Conservation (phyloP, 2,329 filamentous ascomycete species). For the Alternaria hordeiaustralica region DNA sequence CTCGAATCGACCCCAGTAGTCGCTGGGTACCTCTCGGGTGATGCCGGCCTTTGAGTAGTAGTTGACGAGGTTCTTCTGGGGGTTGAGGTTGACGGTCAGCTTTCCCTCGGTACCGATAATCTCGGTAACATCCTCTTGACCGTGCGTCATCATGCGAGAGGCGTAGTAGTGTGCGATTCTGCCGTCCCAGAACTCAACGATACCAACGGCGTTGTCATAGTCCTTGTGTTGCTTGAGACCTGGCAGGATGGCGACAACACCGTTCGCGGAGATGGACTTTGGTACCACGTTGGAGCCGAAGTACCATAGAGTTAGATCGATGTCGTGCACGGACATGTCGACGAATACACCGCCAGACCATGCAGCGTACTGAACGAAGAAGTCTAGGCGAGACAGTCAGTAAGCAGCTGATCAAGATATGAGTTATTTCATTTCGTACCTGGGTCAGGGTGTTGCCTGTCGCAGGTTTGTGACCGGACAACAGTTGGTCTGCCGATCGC, state of each 20-base stretch:
- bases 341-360: conserved; percentile 55
- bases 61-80: conserved; percentile 44
- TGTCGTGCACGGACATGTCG: conserved; percentile 54
- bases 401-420: accelerated
- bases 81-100: conserved; percentile 30
- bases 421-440: neutral
- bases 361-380: conserved; percentile 52
- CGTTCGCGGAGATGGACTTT: conserved; percentile 48
- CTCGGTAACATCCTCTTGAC: conserved; percentile 33
- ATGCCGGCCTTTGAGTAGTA: conserved; percentile 44
- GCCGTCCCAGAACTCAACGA: conserved; percentile 54
- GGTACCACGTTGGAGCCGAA: conserved; percentile 46
- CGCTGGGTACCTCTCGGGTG: conserved; percentile 45
- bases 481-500: conserved; percentile 51
- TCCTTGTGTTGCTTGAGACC: conserved; percentile 50
- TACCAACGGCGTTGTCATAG: conserved; percentile 54
- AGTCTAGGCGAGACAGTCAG: conserved; percentile 40
- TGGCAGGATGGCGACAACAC: conserved; percentile 45
- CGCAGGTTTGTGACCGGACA: conserved; percentile 53
- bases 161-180: conserved; percentile 55
- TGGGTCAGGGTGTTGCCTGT: conserved; percentile 41
- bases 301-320: conserved; percentile 54
- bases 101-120: conserved; percentile 2
- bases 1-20: conserved; percentile 52
- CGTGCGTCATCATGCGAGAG: conserved; percentile 52